phyloP scores from a whole-genome alignment of 768 basidiomycete genomes.

The Rhizopogon vinicolor region DNA sequence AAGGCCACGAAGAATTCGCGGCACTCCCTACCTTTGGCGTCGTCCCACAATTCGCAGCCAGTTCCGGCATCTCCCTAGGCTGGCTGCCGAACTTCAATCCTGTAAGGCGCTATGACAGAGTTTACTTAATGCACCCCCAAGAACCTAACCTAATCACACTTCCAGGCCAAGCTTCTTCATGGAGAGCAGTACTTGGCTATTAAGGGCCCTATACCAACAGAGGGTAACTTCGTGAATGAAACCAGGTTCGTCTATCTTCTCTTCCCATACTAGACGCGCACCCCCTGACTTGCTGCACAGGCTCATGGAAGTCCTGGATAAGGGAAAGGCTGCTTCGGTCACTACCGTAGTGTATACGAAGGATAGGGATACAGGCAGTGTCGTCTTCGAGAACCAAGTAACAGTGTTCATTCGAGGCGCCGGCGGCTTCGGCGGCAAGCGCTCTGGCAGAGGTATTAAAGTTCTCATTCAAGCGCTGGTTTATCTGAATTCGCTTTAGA shows the following conservation, averaged over 20 bases:
- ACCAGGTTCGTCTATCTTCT: constrained; percentile 45
- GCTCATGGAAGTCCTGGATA: constrained; percentile 77
- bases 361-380: constrained; percentile 71
- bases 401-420: constrained; percentile 91
- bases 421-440: constrained; percentile 96
- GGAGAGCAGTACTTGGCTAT: constrained; percentile 95
- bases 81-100: constrained; percentile 96
- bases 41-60: constrained; percentile 83
- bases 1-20: constrained; percentile 81
- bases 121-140: background rate
- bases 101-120: constrained; percentile 36
- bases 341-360: constrained; percentile 75
- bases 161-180: constrained; percentile 90
- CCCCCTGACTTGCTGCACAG: constrained; percentile 28
- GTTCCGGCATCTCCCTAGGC: constrained; percentile 62
- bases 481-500: constrained; percentile 40
- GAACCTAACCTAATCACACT: background rate
- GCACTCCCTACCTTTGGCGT: constrained; percentile 94
- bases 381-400: constrained; percentile 89
- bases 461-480: background rate
- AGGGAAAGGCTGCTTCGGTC: constrained; percentile 92
- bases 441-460: constrained; percentile 65
- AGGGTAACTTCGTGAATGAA: constrained; percentile 72
- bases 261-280: background rate
- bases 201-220: constrained; percentile 81